These are phyloP conservation scores for Gossypium aridum DNA, from an alignment of 441 rosid genomes.

Conservation along the genomic window DNA sequence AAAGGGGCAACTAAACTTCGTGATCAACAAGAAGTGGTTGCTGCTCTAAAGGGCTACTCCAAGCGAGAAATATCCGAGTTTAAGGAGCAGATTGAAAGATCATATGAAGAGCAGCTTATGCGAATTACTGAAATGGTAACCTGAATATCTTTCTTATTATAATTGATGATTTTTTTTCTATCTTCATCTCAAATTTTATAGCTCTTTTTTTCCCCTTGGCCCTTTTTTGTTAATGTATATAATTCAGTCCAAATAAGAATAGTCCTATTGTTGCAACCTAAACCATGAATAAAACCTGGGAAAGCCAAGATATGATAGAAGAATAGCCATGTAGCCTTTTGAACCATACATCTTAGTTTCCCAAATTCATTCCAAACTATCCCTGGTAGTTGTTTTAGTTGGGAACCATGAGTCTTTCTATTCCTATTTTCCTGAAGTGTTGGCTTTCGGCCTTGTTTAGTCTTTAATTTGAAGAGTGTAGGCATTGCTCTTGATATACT, in stretches of 20 bases:
- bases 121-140: slow-evolving; percentile 70
- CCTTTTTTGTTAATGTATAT: neutral
- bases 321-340: neutral
- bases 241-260: neutral
- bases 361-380: neutral
- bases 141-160: neutral
- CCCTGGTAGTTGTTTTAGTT: neutral
- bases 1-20: slow-evolving; percentile 57
- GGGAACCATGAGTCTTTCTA: neutral
- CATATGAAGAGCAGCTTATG: slow-evolving; percentile 57
- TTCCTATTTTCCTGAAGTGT: too few species aligned
- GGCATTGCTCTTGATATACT: neutral
- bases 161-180: neutral
- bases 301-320: neutral
- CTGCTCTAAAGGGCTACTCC: slow-evolving; percentile 51
- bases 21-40: slow-evolving; percentile 57
- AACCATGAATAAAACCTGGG: neutral
- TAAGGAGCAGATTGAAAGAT: slow-evolving; percentile 48
- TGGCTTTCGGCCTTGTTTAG: neutral
- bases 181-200: neutral
- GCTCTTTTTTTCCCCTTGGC: neutral
- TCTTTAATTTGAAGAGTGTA: neutral
- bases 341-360: neutral
- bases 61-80: slow-evolving; percentile 46
- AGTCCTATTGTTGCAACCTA: neutral